phyloP scores from a whole-genome alignment of 1,139 yeast species.

The Blastobotrys petasosporus region DNA sequence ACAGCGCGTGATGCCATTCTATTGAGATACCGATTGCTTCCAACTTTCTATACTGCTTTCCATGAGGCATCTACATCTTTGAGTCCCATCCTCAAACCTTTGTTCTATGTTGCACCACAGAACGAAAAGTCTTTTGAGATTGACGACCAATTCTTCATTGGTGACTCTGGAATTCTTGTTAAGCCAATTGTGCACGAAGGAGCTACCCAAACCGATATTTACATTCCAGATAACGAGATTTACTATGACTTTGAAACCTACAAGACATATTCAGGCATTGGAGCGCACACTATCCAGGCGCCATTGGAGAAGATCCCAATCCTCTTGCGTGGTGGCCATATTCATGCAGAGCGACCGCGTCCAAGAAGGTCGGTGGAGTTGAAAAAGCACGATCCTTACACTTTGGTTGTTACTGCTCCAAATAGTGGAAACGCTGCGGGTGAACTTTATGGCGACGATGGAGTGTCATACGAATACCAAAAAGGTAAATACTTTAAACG shows the following conservation, averaged over 20 bases:
- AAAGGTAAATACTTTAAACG: slow-evolving; percentile 21
- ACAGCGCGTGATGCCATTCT: slow-evolving; percentile 63
- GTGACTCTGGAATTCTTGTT: slow-evolving; percentile 65
- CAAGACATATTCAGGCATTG: slow-evolving; percentile 36
- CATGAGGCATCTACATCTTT: slow-evolving; percentile 57
- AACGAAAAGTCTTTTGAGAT: slow-evolving; percentile 47
- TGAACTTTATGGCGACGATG: slow-evolving; percentile 75
- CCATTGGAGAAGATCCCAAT: slow-evolving; percentile 65
- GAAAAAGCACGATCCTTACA: slow-evolving; percentile 80
- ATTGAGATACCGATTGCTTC: slow-evolving; percentile 69
- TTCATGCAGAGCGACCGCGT: slow-evolving; percentile 62
- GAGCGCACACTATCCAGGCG: slow-evolving; percentile 40
- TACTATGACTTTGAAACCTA: slow-evolving; percentile 55
- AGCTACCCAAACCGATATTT: slow-evolving; percentile 41
- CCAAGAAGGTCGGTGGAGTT: slow-evolving; percentile 73
- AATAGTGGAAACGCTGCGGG: slow-evolving; percentile 48
- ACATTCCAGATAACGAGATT: slow-evolving; percentile 57
- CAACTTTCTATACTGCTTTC: slow-evolving; percentile 78
- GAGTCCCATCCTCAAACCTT: slow-evolving; percentile 67
- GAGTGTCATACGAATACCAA: slow-evolving; percentile 59
- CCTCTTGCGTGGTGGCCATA: slow-evolving; percentile 69
- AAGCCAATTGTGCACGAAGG: slow-evolving; percentile 72
- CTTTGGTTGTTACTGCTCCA: slow-evolving; percentile 60
- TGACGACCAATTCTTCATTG: slow-evolving; percentile 82
- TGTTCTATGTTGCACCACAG: slow-evolving; percentile 60